phyloP scores from a whole-genome alignment of 805 yeast genomes.

The Kuraishia molischiana region DNA sequence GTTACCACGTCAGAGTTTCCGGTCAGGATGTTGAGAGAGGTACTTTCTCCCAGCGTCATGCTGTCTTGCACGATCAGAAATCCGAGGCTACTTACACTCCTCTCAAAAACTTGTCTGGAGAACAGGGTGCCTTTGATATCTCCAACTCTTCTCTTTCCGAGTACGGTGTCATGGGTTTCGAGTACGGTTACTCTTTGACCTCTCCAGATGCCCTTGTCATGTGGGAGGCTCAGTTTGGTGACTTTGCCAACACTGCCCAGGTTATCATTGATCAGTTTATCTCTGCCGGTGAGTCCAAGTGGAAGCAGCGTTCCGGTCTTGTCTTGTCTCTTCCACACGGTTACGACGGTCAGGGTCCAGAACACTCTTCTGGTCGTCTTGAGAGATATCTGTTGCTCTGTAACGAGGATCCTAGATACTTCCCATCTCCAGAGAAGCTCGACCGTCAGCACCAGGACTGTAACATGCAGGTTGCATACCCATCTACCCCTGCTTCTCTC shows the following conservation, averaged over 20 bases:
- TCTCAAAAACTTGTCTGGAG: slow-evolving; percentile 64
- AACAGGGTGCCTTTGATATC: slow-evolving; percentile 80
- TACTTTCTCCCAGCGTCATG: slow-evolving; percentile 99
- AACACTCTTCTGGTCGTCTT: slow-evolving; percentile 95
- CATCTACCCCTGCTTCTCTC: slow-evolving; percentile 93
- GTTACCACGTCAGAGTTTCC: slow-evolving; percentile 92
- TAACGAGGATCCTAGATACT: slow-evolving; percentile 89
- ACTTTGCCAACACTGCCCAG: slow-evolving; percentile 98
- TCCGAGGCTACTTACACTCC: slow-evolving; percentile 81
- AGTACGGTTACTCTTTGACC: slow-evolving; percentile 96
- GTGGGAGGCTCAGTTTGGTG: slow-evolving; percentile 99
- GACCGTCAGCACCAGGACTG: slow-evolving; percentile 98
- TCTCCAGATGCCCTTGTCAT: slow-evolving; percentile 94
- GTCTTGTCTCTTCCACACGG: slow-evolving; percentile 97
- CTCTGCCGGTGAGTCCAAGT: slow-evolving; percentile 94
- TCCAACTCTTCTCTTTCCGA: slow-evolving; percentile 95
- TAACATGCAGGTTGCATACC: slow-evolving; percentile 96
- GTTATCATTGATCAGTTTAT: slow-evolving; percentile 95
- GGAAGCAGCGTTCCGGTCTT: slow-evolving; percentile 98
- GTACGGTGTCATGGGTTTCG: slow-evolving; percentile 99
- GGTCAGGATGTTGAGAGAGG: slow-evolving; percentile 99
- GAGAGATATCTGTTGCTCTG: slow-evolving; percentile 95
- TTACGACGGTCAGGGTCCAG: slow-evolving; percentile 99
- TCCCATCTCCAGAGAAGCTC: slow-evolving; percentile 84
- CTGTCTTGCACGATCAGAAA: slow-evolving; percentile 93